phyloP scores from a whole-genome alignment of 2,329 filamentous ascomycete genomes.

The Leptographium wingfieldii region DNA sequence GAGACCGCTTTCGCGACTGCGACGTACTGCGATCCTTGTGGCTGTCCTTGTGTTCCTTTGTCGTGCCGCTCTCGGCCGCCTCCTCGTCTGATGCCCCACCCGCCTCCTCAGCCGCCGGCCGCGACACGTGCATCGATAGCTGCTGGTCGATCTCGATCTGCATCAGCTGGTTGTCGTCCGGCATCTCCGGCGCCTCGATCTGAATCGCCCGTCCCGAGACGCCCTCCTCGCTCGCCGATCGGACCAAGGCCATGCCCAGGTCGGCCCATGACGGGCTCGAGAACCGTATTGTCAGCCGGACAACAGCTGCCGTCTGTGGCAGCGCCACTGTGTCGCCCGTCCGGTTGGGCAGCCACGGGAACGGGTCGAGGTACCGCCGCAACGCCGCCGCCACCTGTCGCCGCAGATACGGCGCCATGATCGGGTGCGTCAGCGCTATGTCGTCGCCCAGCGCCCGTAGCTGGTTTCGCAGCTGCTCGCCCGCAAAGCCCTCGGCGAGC shows the following conservation, averaged over 20 bases:
- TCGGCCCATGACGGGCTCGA: constrained; percentile 28
- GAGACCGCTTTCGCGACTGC: constrained; percentile 40
- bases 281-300: constrained; percentile 18
- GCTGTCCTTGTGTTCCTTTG: background rate
- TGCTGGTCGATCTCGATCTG: constrained; percentile 27
- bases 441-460: constrained; percentile 41
- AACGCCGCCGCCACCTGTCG: constrained; percentile 38
- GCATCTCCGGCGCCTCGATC: constrained; percentile 24
- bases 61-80: background rate
- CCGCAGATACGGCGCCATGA: constrained; percentile 43
- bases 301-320: no score
- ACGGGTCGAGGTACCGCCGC: constrained; percentile 44
- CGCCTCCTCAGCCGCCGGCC: background rate
- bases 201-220: constrained; percentile 21
- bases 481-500: constrained; percentile 49
- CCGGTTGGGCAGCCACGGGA: constrained; percentile 48
- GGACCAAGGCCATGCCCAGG: constrained; percentile 27
- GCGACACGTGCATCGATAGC: constrained; percentile 3
- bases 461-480: constrained; percentile 46
- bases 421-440: constrained; percentile 45
- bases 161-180: constrained; percentile 24
- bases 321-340: constrained; percentile 14
- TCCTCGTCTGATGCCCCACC: background rate
- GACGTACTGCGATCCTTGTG: constrained; percentile 22
- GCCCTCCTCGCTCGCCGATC: constrained; percentile 22